Base-by-base conservation (phyloP, 371 early-diverging fungal genomes). In the Capniomyces stellatus region DNA sequence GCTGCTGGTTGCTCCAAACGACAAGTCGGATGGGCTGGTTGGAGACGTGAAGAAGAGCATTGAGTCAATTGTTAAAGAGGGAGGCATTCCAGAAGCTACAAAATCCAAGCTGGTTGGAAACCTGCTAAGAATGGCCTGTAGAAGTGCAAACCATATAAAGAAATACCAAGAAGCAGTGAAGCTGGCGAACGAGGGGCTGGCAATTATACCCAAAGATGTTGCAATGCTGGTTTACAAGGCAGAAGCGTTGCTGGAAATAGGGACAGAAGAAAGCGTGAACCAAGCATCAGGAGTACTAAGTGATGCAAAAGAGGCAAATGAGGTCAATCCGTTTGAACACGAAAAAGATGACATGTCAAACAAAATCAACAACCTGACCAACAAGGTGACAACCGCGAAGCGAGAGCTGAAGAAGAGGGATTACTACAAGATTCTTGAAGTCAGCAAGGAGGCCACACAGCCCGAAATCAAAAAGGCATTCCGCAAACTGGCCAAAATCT, bases 381-480 rank as follows among this genome's bases (percentile, higher is more conserved):
- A 52, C 23, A 40, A 71, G 44, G 86, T 89, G 25, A 79, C 85
- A 57, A 66, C 76, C 46, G 64, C 87, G 57, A 64, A 77, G 57
- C 75, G 78, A 54, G 71, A 77, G 59, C 79, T 84, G 21, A 74
- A 79, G 58, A 78, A 77, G 57, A 77, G 79, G 58, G 89, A 96
- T 63, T 96, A 92, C 61, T 96, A 92, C 77, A 89, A 92, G 68
- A 82, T 93, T 27, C 74, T 98, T 43, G 89, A 79, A 27, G 83
- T 97, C 0, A 54, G 82, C 3, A 67, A 83, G 12, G 74, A 79
- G 41, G 93, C 94, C 2, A 67, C 79, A 25, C 61, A 70, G 43
- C 61, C 78, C 3, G 83, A 91, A 25, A 92, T 97, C 66, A 93
- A 89, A 65, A 87, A 84, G 64, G 92, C 92, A 13, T 98, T 77